Percentiles rank a stretch among this genome's conserved stretches.
These are phyloP conservation scores for Calonectria naviculata DNA, from an alignment of 2,329 filamentous ascomycete genomes.

Conservation along the genomic window DNA sequence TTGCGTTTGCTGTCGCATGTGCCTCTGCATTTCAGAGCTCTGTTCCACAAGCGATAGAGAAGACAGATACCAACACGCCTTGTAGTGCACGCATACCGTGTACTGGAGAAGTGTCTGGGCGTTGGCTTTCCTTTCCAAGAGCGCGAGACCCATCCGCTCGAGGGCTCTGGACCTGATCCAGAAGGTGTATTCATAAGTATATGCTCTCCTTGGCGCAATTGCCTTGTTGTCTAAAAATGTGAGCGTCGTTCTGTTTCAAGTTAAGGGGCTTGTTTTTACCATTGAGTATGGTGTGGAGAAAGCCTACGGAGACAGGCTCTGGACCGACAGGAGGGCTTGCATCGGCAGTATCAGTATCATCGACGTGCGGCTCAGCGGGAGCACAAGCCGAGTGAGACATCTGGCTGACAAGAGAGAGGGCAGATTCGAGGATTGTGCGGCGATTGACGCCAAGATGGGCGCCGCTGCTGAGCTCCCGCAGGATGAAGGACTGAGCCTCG, in stretches of 20 bases:
- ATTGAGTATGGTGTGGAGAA: background rate
- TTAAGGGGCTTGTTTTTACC: background rate
- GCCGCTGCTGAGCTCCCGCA: background rate
- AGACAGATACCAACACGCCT: background rate
- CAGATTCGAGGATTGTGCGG: background rate
- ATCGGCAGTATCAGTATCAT: background rate
- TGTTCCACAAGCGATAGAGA: background rate
- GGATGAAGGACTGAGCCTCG: background rate
- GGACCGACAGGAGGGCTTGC: background rate
- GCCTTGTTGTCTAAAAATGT: background rate
- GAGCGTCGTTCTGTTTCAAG: background rate
- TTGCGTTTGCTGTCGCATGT: background rate
- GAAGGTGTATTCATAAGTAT: background rate
- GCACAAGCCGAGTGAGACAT: background rate
- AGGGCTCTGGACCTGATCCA: background rate
- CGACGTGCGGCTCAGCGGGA: background rate
- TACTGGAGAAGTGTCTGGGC: background rate
- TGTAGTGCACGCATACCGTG: background rate
- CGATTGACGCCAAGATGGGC: background rate
- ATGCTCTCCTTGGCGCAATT: background rate
- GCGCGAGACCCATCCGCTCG: background rate
- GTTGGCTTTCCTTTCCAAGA: background rate
- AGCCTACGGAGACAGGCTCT: background rate
- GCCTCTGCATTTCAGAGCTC: background rate
- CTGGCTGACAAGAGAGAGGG: background rate